Base-by-base conservation (phyloP, 495 filamentous ascomycete genomes). In the Pyronema domesticum region DNA sequence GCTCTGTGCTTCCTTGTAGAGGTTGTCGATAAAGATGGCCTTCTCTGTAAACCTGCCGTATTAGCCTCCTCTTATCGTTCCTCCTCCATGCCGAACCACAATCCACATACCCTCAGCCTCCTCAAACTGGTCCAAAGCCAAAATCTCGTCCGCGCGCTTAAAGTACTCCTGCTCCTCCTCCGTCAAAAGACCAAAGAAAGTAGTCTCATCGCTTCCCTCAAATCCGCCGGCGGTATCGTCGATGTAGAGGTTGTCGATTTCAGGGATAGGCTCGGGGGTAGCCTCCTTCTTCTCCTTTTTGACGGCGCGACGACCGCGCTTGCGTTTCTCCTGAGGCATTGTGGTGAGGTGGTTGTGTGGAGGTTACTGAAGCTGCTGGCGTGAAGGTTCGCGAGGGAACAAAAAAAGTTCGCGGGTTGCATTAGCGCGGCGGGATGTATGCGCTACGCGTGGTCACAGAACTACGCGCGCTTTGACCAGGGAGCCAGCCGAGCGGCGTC, bases 121-220 rank as follows among this genome's bases (percentile, higher is more conserved):
- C 19, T 71, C 74, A 68, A 96, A 96, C 62, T 85, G 78, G 69
- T 95, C 88, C 55, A 81, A 66, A 68, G 95, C 89, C 40, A 98
- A 79, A 68, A 93, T 72, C 60, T 93, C 81, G 69, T 87, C 85
- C 55, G 87, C 89, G 39, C 76, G 77, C 58, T 81, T 83, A 68
- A 96, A 98, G 71, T 95, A 94, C 66, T 95, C 88, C 59, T 89
- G 83, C 69, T 98, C 93, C 56, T 89, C 75, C 55, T 86, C 79
- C 61, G 83, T 83, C 9, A 98, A 78, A 71, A 95, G 76, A 60
- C 91, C 91, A 63, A 86, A 95, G 72, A 94, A 98, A 2, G 76
- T 54, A 56, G 69, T 73, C 30, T 76, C 78, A 23, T 58, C 60
- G 45, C 19, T 56, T 33, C 58, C 46, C 40, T 44, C 46, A 30